Conservation (phyloP, 768 basidiomycete species). For the Tulasnella sp. region DNA sequence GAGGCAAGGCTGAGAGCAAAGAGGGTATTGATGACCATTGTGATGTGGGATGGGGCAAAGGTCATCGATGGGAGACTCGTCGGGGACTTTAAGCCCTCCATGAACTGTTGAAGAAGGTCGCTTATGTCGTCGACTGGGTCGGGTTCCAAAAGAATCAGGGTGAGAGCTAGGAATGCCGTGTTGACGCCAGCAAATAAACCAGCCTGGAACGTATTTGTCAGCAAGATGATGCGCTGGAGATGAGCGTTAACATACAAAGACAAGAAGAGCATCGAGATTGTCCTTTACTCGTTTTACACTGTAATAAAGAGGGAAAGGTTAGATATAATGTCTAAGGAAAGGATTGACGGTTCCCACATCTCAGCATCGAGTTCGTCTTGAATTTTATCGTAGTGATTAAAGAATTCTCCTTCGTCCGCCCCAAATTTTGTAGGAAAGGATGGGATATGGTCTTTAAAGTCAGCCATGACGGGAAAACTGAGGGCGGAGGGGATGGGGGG, state of each 20-base stretch:
- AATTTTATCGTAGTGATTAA: background rate
- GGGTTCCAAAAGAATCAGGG: background rate
- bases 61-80: background rate
- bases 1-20: background rate
- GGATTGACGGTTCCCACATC: background rate
- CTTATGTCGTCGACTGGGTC: background rate
- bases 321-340: background rate
- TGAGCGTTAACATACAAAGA: background rate
- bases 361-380: background rate
- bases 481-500: too few species aligned
- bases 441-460: background rate
- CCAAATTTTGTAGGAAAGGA: background rate
- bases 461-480: background rate
- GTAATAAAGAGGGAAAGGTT: background rate
- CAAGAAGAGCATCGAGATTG: background rate
- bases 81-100: background rate
- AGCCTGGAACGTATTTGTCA: background rate
- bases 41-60: background rate
- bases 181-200: conserved; percentile 10
- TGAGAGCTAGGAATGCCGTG: background rate
- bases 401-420: background rate
- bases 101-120: background rate
- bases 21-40: background rate
- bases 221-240: background rate
- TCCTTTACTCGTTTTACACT: background rate